Evolutionary conservation across 2,329 filamentous ascomycete genomes (phyloP).

Genomic region (Penicillium brevicompactum): DNA sequence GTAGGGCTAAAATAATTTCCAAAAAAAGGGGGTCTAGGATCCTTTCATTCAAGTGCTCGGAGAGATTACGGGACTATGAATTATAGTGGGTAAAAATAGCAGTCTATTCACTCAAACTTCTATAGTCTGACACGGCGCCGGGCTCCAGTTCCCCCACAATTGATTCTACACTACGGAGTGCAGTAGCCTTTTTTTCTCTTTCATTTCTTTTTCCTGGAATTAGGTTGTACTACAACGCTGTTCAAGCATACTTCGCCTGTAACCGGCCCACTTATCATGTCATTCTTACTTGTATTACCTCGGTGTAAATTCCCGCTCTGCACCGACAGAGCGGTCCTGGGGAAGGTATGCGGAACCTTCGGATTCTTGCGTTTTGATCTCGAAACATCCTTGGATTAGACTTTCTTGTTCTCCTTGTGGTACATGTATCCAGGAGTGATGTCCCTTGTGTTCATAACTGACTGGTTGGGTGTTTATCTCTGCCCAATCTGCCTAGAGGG

Average conservation of each 20-base stretch:
- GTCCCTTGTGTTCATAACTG: slow-evolving; percentile 6
- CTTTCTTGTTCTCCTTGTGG: slow-evolving; percentile 19
- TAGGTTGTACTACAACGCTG: background rate
- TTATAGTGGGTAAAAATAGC: slow-evolving; percentile 16
- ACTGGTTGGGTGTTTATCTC: slow-evolving; percentile 17
- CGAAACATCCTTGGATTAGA: slow-evolving; percentile 14
- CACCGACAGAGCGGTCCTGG: slow-evolving; percentile 31
- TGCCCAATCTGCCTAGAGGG: slow-evolving; percentile 12
- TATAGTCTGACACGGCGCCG: slow-evolving; percentile 21
- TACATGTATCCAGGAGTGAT: slow-evolving; percentile 4
- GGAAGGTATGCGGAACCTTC: slow-evolving; percentile 30
- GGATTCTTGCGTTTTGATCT: slow-evolving; percentile 27
- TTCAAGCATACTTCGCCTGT: slow-evolving; percentile 12
- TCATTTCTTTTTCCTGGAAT: background rate
- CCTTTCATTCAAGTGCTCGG: background rate
- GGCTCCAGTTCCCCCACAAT: slow-evolving; percentile 28
- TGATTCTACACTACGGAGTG: background rate
- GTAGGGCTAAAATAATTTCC: background rate
- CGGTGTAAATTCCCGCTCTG: slow-evolving; percentile 18
- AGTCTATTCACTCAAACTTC: slow-evolving; percentile 26
- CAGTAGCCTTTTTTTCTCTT: slow-evolving; percentile 12
- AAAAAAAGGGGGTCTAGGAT: background rate
- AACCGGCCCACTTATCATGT: slow-evolving; percentile 9
- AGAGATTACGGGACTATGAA: slow-evolving; percentile 20
- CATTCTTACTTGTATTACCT: slow-evolving; percentile 15